Evolutionary conservation across 2,329 filamentous ascomycete species (phyloP), one percentile per base, ranked within the genome.

Genomic region (Aureobasidium sp.): DNA sequence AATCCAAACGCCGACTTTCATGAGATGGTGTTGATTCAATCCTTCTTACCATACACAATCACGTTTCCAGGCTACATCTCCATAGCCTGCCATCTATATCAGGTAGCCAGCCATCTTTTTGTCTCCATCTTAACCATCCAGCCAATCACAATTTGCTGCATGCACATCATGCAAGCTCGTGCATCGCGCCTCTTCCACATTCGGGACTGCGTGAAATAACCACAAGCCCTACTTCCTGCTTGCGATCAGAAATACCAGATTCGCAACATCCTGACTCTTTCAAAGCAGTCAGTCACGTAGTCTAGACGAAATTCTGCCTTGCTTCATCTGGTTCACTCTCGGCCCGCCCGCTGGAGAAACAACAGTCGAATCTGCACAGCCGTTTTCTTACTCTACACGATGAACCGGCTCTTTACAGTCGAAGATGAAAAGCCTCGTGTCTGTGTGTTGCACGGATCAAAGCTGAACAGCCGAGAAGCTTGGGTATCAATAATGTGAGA

Each of bases 81-180:
- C 4, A 16, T 3, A 12, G 7, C 34, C 12, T 34, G 1, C 6
- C 22, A 32, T 12, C 21, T 27, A 27, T 27, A 8, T n/a, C 6
- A 41, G 8, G 17, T 19, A 12, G 6, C 6, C 27, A 29, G 29
- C 12, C 22, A 17, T 12, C 10, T 32, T 21, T 25, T 35, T 21
- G 4, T 35, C 21, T 6, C 12, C 24, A 32, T 34, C 14, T 34
- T 3, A 37, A 12, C 22, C 21, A 14, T 10, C n/a, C 32, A 17
- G 24, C 44, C 44, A 48, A 48, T 48, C 44, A 48, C 6, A 17
- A 37, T 11, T 17, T n/a, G 19, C 32, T 22, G n/a, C 44, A 48
- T 48, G 44, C 44, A 48, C 44, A 48, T 48, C 44, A 48, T 48
- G 29, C 4, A 34, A 35, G 44, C 44, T 48, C 44, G 44, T 48